A percentile compares a stretch with the other conserved stretches of the same genome.
Evolutionary conservation across 2,329 filamentous ascomycete genomes (phyloP).

Genomic region (Monilinia fructicola): DNA sequence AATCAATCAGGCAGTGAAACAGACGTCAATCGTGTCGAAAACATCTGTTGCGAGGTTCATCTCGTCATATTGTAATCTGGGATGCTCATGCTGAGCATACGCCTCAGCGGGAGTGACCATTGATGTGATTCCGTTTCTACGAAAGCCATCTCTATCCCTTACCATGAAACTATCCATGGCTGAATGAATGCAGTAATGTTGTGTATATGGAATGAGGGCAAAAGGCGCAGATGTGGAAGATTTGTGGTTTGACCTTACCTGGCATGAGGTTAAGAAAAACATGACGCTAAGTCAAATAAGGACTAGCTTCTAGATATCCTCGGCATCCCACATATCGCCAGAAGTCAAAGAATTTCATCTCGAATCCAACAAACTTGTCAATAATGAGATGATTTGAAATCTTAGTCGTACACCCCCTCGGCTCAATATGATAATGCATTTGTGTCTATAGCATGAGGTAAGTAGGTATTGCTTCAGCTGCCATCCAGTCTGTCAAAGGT

Average conservation of each 20-base stretch:
- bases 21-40: background rate
- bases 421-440: background rate
- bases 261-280: background rate
- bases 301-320: background rate
- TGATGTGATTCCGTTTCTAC: background rate
- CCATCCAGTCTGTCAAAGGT: background rate
- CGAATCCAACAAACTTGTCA: background rate
- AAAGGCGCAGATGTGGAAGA: background rate
- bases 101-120: too few species aligned
- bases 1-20: background rate
- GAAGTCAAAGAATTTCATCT: background rate
- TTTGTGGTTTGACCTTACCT: background rate
- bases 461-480: background rate
- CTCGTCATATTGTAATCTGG: slow-evolving; percentile 5
- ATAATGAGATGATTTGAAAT: background rate
- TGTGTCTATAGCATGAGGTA: background rate
- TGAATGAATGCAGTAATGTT: background rate
- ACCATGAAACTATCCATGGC: background rate
- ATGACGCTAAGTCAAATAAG: background rate
- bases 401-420: background rate
- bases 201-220: background rate
- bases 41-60: background rate
- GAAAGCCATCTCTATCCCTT: background rate
- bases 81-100: background rate
- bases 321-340: slow-evolving; percentile 12